Percentiles rank a stretch among this genome's conserved stretches.
Evolutionary conservation across 1,139 yeast genomes (phyloP).

Genomic region (Hyphopichia khmerensis): DNA sequence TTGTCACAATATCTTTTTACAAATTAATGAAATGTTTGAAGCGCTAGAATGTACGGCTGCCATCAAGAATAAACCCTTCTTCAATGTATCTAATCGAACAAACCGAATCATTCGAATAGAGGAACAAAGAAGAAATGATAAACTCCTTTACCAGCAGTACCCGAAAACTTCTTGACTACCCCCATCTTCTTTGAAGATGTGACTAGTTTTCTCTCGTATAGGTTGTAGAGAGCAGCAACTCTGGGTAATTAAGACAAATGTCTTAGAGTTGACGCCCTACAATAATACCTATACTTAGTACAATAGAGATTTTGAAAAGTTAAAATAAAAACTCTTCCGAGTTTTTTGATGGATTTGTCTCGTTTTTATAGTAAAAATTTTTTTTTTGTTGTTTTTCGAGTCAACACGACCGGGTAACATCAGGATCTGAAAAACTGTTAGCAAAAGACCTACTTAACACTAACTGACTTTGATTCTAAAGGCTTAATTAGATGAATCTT

Average conservation of each 20-base stretch:
- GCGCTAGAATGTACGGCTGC: slow-evolving; percentile 47
- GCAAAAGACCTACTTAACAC: no score
- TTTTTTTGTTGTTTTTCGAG: not conserved
- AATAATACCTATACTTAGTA: slow-evolving; percentile 54
- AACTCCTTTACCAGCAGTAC: slow-evolving; percentile 26
- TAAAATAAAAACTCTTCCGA: slow-evolving; percentile 3
- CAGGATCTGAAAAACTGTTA: no score
- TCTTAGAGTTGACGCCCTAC: slow-evolving; percentile 45
- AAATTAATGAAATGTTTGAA: slow-evolving; percentile 30
- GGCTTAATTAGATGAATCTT: not conserved
- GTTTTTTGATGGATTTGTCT: slow-evolving; percentile 6
- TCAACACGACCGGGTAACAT: slow-evolving; percentile 1
- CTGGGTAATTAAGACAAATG: slow-evolving; percentile 23
- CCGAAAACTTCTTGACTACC: slow-evolving; percentile 47
- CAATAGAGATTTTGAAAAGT: slow-evolving; percentile 29
- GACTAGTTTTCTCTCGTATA: slow-evolving; percentile 49
- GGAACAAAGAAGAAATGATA: slow-evolving; percentile 6
- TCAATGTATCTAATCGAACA: slow-evolving; percentile 4
- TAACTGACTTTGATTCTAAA: not conserved
- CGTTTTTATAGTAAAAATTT: slow-evolving; percentile 1
- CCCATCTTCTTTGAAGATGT: slow-evolving; percentile 12
- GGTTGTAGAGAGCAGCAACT: slow-evolving; percentile 54
- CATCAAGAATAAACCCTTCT: slow-evolving; percentile 15
- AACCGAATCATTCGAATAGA: slow-evolving; percentile 7
- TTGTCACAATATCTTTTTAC: not conserved